These are phyloP conservation scores for Silene noctiflora DNA, from an alignment of 179 eudicot species.

Conservation along the genomic window DNA sequence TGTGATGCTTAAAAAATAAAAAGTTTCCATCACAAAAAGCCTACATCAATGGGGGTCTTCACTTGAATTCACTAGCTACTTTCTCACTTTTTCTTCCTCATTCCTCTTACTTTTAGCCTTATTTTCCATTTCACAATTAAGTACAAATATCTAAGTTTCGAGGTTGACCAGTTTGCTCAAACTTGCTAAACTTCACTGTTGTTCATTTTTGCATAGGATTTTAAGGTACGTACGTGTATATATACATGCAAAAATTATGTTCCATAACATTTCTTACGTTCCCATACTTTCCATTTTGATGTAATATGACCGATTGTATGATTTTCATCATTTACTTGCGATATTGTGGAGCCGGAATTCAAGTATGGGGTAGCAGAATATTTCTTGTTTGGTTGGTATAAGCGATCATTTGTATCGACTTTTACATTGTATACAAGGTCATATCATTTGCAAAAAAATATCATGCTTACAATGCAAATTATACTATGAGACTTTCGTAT, in stretches of 20 bases:
- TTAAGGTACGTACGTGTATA: neutral
- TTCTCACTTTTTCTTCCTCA: conserved; percentile 16
- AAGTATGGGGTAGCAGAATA: too few species aligned
- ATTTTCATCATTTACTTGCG: too few species aligned
- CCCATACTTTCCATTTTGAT: neutral
- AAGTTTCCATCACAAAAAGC: neutral
- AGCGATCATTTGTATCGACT: too few species aligned
- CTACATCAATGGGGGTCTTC: conserved; percentile 6
- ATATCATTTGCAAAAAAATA: too few species aligned
- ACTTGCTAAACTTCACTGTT: too few species aligned
- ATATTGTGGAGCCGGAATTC: too few species aligned
- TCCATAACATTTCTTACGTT: neutral
- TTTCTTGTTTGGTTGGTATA: too few species aligned
- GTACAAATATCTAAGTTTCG: neutral
- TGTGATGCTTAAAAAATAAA: neutral
- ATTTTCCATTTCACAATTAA: neutral
- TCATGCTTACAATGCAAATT: too few species aligned
- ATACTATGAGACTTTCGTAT: too few species aligned
- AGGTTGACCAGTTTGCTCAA: neutral
- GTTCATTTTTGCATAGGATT: neutral
- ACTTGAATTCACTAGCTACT: neutral
- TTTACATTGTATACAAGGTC: too few species aligned
- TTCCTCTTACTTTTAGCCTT: neutral
- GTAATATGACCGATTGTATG: neutral
- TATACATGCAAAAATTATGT: neutral